Evolutionary conservation across 371 early-diverging fungal genomes (phyloP).

Genomic region (Actinomucor elegans): DNA sequence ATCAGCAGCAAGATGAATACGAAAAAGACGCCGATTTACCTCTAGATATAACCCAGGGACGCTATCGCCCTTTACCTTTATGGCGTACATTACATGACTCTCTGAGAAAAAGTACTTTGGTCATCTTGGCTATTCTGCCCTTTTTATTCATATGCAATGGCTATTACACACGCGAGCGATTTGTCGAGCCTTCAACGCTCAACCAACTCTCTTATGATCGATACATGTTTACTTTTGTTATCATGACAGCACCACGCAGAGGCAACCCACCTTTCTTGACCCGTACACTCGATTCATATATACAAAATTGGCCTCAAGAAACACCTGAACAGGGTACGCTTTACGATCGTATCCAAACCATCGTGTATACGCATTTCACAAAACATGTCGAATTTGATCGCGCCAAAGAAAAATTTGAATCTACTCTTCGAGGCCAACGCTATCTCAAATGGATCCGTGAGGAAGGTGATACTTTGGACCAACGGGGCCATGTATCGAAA

Average conservation of each 20-base stretch:
- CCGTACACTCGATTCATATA: constrained; percentile 41
- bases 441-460: constrained; percentile 46
- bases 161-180: constrained; percentile 29
- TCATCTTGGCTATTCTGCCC: constrained; percentile 7
- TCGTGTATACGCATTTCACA: constrained; percentile 52
- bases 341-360: constrained; percentile 42
- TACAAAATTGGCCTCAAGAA: constrained; percentile 31
- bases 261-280: constrained; percentile 41
- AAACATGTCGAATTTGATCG: constrained; percentile 40
- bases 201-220: constrained; percentile 28
- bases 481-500: constrained; percentile 44
- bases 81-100: constrained; percentile 14
- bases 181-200: constrained; percentile 19
- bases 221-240: constrained; percentile 38
- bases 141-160: constrained; percentile 29
- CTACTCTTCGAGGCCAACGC: constrained; percentile 34
- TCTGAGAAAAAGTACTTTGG: constrained; percentile 8
- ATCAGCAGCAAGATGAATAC: constrained; percentile 1
- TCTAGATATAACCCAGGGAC: constrained; percentile 12
- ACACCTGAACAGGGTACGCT: constrained; percentile 24
- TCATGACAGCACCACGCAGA: constrained; percentile 51
- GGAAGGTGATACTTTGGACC: constrained; percentile 39
- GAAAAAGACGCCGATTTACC: constrained; percentile 14
- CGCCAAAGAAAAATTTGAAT: constrained; percentile 24
- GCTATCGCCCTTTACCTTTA: constrained; percentile 13